Conservation (phyloP, 2,329 filamentous ascomycete genomes). For the Hymenoscyphus salicellus region DNA sequence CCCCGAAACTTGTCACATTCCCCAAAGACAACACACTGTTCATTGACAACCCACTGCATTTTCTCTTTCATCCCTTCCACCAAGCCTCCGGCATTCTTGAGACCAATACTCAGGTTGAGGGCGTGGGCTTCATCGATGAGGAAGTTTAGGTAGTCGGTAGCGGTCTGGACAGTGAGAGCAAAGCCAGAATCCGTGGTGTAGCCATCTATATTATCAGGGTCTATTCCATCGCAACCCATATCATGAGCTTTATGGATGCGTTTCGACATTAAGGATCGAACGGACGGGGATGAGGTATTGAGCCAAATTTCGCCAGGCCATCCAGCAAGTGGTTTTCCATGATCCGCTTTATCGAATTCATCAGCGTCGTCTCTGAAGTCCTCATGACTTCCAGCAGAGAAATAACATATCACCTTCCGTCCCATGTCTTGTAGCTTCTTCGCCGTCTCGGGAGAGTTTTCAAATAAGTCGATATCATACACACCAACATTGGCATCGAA, state of each 20-base stretch:
- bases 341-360: conserved; percentile 52
- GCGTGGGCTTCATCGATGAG: conserved; percentile 44
- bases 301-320: conserved; percentile 68
- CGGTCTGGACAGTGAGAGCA: neutral
- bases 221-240: conserved; percentile 65
- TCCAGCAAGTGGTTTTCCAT: conserved; percentile 56
- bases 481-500: conserved; percentile 26
- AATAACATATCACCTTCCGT: conserved; percentile 69
- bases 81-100: conserved; percentile 66
- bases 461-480: conserved; percentile 39
- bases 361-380: conserved; percentile 53
- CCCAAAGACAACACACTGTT: conserved; percentile 60
- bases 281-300: conserved; percentile 51
- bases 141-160: conserved; percentile 3
- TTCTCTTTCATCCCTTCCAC: conserved; percentile 47
- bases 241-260: conserved; percentile 55
- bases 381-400: conserved; percentile 68
- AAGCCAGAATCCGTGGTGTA: conserved; percentile 57
- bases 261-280: conserved; percentile 59
- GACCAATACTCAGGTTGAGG: conserved; percentile 57
- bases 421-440: conserved; percentile 46
- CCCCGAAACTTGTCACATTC: conserved; percentile 57
- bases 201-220: conserved; percentile 67
- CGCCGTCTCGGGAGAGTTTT: conserved; percentile 49
- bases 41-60: conserved; percentile 66